Evolutionary conservation across 441 rosid genomes (phyloP), one percentile per base, ranked within the genome.

Genomic region (Rhodomyrtus psidioides): DNA sequence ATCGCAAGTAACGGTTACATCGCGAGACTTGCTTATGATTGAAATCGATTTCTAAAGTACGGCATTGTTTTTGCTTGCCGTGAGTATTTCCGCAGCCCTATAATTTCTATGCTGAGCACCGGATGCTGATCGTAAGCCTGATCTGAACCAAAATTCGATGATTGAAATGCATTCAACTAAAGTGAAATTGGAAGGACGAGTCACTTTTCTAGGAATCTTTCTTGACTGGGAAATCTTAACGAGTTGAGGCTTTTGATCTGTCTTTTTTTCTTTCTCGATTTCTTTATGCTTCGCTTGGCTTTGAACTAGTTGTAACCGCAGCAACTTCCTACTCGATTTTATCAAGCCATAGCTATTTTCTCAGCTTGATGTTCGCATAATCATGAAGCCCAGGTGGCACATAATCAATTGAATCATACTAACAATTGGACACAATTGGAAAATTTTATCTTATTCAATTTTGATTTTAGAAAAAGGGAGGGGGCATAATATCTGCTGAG

Each of bases 21-120:
- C 0, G 0, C 0, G 0, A 9, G 42, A 65, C 2, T 0, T 19
- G 24, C 24, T 39, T 30, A 62, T 1, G 6, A 28, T 16, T 19
- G 5, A 60, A 28, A 7, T 9, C 28, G 8, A 28, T 60, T 60
- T 28, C 4, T 28, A 0, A 16, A 15, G 28, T 2, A 16, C 2
- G 0, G 28, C 30, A 28, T 7, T 7, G 7, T 14, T 14, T 53
- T 16, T 42, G 46, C 46, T 42, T 42, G 46, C 46, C 7, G 7
- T 42, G 46, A 42, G 46, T 42, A 42, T 42, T 42, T 42, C 46
- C 46, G 46, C 46, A 42, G 8, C 46, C 46, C 46, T 6, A 42
- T 6, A 42, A 1, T 42, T 42, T 42, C 46, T 42, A 42, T 42
- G 46, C 46, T 42, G 46, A 42, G 46, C 46, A 42, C 46, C n/a